Conservation (phyloP, 2,329 filamentous ascomycete genomes). For the Fusarium verticillioides region DNA sequence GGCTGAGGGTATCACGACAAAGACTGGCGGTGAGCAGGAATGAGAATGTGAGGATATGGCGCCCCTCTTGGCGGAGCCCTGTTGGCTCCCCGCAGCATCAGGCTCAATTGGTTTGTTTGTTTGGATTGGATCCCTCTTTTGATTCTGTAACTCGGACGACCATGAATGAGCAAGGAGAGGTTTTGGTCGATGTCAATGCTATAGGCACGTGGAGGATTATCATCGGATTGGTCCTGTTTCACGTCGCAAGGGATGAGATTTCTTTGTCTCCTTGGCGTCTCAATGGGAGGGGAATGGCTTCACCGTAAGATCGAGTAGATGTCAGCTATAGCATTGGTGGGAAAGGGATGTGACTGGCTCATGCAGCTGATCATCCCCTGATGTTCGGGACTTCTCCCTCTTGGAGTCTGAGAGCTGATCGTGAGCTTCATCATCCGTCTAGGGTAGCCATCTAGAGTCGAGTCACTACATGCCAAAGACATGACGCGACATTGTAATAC, state of each 20-base stretch:
- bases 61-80: constrained; percentile 21
- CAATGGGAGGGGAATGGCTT: constrained; percentile 28
- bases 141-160: constrained; percentile 38
- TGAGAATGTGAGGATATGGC: constrained; percentile 1
- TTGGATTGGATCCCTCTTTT: constrained; percentile 15
- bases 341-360: neutral
- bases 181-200: constrained; percentile 11
- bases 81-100: constrained; percentile 26
- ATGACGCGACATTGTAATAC: neutral
- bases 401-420: neutral
- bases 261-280: constrained; percentile 20
- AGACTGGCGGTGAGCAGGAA: constrained; percentile 37
- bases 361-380: neutral
- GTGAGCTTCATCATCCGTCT: neutral
- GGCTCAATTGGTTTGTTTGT: constrained; percentile 36
- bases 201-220: constrained; percentile 16
- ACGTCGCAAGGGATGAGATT: constrained; percentile 17
- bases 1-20: constrained; percentile 36
- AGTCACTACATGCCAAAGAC: constrained; percentile 5
- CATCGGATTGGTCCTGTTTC: constrained; percentile 26
- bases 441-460: constrained; percentile 17
- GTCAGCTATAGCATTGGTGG: neutral
- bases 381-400: neutral
- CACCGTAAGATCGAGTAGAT: neutral
- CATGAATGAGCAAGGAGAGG: constrained; percentile 10